Percentiles rank a stretch among this genome's conserved stretches.
phyloP scores from a whole-genome alignment of 176 grass and related monocot species.

The Alopecurus myosuroides region DNA sequence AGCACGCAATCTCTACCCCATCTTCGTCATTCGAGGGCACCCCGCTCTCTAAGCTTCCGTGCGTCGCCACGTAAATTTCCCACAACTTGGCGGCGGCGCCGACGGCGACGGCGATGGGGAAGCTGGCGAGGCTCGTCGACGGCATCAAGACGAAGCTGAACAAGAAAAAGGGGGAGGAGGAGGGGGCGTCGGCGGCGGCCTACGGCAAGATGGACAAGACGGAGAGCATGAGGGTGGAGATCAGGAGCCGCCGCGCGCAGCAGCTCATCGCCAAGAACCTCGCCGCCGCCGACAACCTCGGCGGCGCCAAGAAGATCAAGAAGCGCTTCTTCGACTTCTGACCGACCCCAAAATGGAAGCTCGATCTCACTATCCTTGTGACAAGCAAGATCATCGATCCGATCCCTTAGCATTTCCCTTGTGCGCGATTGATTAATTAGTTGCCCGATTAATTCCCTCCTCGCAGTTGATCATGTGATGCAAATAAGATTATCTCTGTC shows the following conservation, averaged over 20 bases:
- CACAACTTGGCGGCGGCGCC: not conserved
- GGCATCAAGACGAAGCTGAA: conserved; percentile 68
- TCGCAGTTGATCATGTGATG: not conserved
- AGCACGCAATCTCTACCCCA: not conserved
- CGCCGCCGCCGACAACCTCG: conserved; percentile 34
- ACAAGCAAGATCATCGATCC: not conserved
- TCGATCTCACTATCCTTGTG: not conserved
- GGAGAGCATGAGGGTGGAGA: conserved; percentile 87
- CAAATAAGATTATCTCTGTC: not conserved
- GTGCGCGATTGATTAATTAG: not conserved
- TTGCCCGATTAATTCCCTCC: not conserved
- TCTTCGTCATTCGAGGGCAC: not conserved
- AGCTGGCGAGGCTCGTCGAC: conserved; percentile 59
- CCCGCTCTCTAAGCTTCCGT: too few species aligned
- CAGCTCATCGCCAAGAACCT: conserved; percentile 91
- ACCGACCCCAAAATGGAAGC: not conserved
- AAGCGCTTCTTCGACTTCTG: conserved; percentile 46
- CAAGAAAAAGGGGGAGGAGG: conserved; percentile 26
- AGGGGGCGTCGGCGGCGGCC: not conserved
- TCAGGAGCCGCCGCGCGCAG: conserved; percentile 57
- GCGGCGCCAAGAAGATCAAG: conserved; percentile 14
- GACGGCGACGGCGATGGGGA: conserved; percentile 42
- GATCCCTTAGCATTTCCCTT: not conserved
- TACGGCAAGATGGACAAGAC: conserved; percentile 83
- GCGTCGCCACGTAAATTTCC: not conserved